Evolutionary conservation across 495 filamentous ascomycete genomes (phyloP), one percentile per base, ranked within the genome.

Genomic region (Tuber magnatum): DNA sequence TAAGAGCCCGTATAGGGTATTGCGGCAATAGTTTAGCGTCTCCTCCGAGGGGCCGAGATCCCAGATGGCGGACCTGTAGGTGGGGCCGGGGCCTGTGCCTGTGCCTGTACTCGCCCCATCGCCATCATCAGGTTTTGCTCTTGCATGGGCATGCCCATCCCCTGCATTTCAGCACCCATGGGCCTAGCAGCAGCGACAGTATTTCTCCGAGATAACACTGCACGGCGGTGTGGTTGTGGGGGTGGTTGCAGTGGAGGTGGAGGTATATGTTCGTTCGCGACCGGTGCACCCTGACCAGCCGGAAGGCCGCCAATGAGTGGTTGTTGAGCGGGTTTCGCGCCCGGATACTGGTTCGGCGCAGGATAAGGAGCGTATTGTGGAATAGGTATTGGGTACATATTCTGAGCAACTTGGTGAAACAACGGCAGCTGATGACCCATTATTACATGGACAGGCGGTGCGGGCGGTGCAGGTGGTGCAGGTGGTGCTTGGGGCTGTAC

Each of bases 401-500:
- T 65, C 56, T 65, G 56, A 28, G 28, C 56, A 35, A 65, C 28
- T 32, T 65, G 28, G 16, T 65, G 28, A 35, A 65, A 65, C n/a
- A 65, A 35, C 28, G 56, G 56, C 28, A 32, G 56, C 4, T 65
- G 56, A 12, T 65, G 56, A 16, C 16, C 56, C 28, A 12, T 14
- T 35, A 35, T 28, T 5, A n/a, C 51, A 28, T 28, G 56, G 12
- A 28, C 28, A 35, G 56, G 56, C 56, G 18, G 56, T 28, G 56
- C 28, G 28, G 56, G 56, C 56, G 56, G 56, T n/a, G n/a, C n/a
- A 35, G 56, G 56, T 28, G 18, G 56, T 28, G 56, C 28, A 14
- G 56, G 56, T 28, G 56, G 56, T 35, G 56, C 56, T 18, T 65
- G 56, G 28, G 56, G 76, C 56, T 65, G 48, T 22, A 65, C 69